A percentile compares a stretch with the other conserved stretches of the same genome.
phyloP scores from a whole-genome alignment of 805 yeast species.

The Candida insectalens region DNA sequence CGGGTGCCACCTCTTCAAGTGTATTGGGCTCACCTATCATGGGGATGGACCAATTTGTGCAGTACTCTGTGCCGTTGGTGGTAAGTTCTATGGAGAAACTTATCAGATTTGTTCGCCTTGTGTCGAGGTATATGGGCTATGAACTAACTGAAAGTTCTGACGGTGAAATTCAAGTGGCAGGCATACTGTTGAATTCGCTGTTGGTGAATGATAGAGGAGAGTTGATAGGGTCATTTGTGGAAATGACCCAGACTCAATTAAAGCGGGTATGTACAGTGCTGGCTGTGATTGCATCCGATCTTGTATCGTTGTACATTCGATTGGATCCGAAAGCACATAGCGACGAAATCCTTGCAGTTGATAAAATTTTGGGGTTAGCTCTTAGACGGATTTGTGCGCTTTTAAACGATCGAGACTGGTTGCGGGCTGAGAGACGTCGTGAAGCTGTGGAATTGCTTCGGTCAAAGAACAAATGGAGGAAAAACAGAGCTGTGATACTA shows the following conservation, averaged over 20 bases:
- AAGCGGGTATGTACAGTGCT: conserved; percentile 10
- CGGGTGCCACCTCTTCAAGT: conserved; percentile 3
- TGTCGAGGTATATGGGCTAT: conserved; percentile 10
- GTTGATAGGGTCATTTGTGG: neutral
- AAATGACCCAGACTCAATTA: conserved; percentile 6
- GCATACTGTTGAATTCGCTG: neutral
- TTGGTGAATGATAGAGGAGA: neutral
- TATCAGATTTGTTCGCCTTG: conserved; percentile 8
- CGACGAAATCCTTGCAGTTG: neutral
- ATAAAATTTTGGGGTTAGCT: neutral
- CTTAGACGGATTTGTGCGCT: neutral
- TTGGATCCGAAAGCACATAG: neutral
- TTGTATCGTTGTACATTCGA: conserved; percentile 6
- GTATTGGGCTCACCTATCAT: conserved; percentile 20
- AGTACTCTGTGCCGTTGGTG: conserved; percentile 13
- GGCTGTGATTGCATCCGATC: conserved; percentile 12
- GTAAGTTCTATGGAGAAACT: conserved; percentile 14
- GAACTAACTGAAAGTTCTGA: too few species aligned
- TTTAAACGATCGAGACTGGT: neutral
- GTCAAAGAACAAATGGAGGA: neutral
- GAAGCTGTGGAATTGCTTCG: neutral
- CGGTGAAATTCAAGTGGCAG: too few species aligned
- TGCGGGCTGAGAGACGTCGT: neutral
- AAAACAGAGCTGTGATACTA: neutral
- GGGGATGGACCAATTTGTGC: conserved; percentile 11